Conservation (phyloP, 2,329 filamentous ascomycete genomes). For the Malbranchea cinnamomea region DNA sequence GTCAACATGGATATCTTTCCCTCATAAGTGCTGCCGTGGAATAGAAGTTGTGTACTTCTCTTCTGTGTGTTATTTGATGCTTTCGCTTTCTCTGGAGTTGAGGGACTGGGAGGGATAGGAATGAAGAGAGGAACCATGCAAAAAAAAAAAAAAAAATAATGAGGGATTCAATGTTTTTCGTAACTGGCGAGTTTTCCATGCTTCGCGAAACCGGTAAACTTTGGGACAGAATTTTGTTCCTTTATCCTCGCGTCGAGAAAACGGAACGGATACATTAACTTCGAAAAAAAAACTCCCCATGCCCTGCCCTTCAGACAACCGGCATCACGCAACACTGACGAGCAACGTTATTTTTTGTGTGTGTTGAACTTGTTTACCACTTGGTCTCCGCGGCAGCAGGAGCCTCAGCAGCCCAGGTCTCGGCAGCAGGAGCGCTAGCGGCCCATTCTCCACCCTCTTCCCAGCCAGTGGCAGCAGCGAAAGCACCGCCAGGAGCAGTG, state of each 20-base stretch:
- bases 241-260: too few relatives aligned
- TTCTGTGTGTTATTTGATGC: conserved; percentile 1
- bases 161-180: too few relatives aligned
- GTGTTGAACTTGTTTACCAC: too few relatives aligned
- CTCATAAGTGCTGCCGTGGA: conserved; percentile 72
- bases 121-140: conserved; percentile 5
- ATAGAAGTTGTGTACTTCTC: conserved; percentile 14
- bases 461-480: conserved; percentile 52
- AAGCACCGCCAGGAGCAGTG: conserved; percentile 46
- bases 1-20: conserved; percentile 83
- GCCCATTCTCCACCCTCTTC: too few relatives aligned
- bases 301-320: too few relatives aligned
- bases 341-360: too few relatives aligned
- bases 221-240: too few relatives aligned
- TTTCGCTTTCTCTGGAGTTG: not conserved
- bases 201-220: not conserved
- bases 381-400: conserved; percentile 18
- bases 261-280: not conserved
- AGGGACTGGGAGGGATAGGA: not conserved
- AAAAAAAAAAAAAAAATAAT: not conserved
- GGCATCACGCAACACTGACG: too few relatives aligned
- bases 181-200: not conserved
- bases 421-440: conserved; percentile 44
- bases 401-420: conserved; percentile 39
- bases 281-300: too few relatives aligned